Evolutionary conservation across 495 filamentous ascomycete species (phyloP), one percentile per base, ranked within the genome.

Genomic region (Parachaetomium inaequale): DNA sequence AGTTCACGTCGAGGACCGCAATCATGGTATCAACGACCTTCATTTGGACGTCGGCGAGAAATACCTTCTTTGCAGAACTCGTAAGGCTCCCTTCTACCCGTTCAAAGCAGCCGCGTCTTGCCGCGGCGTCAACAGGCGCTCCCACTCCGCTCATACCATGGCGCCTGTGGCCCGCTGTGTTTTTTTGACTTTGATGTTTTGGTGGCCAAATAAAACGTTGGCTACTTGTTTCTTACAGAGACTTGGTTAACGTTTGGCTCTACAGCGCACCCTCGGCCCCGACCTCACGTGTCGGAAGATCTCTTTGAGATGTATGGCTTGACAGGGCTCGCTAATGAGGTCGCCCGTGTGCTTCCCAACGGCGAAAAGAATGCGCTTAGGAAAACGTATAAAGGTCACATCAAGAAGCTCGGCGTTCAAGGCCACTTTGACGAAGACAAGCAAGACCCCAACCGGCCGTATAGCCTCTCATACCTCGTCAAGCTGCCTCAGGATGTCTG

Each of bases 1-100:
- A 72, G 74, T 79, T 66, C 76, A 82, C 66, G 72, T 79, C 73
- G 79, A 84, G 70, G 72, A 75, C 69, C 75, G 78, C 73, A 79
- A 72, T 74, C 70, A 77, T 68, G 76, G 74, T 78, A 82, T 83
- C 73, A 74, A 81, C 64, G 76, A 79, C 73, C 77, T 84, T 55
- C 81, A 83, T 68, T 62, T 78, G 64, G 79, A 84, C 73, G 81
- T 84, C 58, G 82, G 81, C 70, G 70, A 77, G 63, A 83, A 82
- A 75, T 84, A 84, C 74, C 76, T 83, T 59, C 75, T 84, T 75
- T 82, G 79, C 78, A 82, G 75, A 78, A 81, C 78, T 81, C 80
- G 82, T 84, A 84, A 83, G 82, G 69, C 78, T 79, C 78, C 79
- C 80, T 76, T 73, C 65, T 58, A 62, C 63, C 57, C 68, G 55